phyloP scores from a whole-genome alignment of 768 basidiomycete genomes.

The Lactarius quietus region DNA sequence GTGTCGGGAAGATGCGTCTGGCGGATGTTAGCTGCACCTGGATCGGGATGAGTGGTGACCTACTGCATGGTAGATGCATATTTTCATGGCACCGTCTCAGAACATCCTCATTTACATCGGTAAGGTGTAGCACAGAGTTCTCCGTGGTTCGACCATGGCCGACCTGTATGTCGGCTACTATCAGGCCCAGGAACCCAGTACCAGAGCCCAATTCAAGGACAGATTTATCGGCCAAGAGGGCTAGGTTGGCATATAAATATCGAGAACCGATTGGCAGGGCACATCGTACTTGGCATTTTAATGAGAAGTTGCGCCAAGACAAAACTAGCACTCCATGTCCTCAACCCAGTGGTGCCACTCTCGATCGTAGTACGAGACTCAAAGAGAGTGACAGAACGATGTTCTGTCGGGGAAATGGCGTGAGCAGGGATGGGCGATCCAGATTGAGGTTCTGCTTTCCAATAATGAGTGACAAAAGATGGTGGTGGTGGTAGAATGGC shows the following conservation, averaged over 20 bases:
- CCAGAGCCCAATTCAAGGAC: constrained; percentile 78
- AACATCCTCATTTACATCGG: constrained; percentile 64
- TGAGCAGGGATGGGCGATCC: neutral
- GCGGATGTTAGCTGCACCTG: neutral
- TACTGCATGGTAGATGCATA: constrained; percentile 63
- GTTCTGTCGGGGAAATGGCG: constrained; percentile 23
- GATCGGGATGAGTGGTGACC: constrained; percentile 29
- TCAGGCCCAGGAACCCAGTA: constrained; percentile 67
- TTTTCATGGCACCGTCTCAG: constrained; percentile 60
- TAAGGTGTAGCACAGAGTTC: constrained; percentile 35
- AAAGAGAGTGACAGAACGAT: constrained; percentile 53
- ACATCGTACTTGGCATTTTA: constrained; percentile 46
- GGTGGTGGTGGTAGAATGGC: constrained; percentile 38
- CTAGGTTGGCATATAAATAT: constrained; percentile 30
- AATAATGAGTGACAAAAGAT: constrained; percentile 68
- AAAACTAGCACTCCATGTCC: constrained; percentile 77
- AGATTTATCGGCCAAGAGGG: constrained; percentile 41
- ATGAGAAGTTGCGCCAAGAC: constrained; percentile 61
- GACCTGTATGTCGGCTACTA: constrained; percentile 56
- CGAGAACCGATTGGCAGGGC: neutral
- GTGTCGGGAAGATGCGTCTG: constrained; percentile 56
- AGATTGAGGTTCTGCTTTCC: constrained; percentile 34
- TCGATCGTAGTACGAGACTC: constrained; percentile 76
- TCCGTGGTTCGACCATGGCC: constrained; percentile 18
- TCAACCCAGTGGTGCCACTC: constrained; percentile 71